Conservation (phyloP, 352 stramenopile genomes). For the Phytophthora niederhauseri region DNA sequence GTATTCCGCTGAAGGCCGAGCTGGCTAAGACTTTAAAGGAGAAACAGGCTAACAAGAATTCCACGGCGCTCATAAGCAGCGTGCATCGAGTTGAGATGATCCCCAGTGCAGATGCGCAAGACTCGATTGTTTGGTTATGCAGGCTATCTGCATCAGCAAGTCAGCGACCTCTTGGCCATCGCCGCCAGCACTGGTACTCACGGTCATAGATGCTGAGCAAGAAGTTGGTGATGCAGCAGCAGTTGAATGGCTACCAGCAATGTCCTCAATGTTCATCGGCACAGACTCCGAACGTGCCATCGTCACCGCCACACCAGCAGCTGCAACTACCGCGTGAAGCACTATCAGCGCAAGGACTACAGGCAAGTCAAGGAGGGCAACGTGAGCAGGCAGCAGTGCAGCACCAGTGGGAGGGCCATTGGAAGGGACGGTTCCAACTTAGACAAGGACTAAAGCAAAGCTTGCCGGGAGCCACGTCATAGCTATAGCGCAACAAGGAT, state of each 20-base stretch:
- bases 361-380: not conserved
- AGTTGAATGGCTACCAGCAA: not conserved
- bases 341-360: not conserved
- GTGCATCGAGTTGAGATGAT: not conserved
- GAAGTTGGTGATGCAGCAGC: not conserved
- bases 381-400: not conserved
- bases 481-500: not conserved
- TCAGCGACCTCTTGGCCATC: not conserved
- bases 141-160: not conserved
- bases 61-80: not conserved
- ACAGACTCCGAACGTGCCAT: not conserved
- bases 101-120: not conserved
- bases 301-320: not conserved
- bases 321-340: not conserved
- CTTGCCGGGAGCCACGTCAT: not conserved
- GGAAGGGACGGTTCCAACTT: not conserved
- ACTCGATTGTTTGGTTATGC: not conserved
- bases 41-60: not conserved
- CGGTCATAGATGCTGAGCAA: not conserved
- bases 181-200: not conserved
- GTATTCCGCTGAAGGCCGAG: not conserved
- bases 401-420: slow-evolving; percentile 10
- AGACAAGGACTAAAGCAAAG: slow-evolving; percentile 9
- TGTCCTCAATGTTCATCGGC: slow-evolving; percentile 1
- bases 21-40: not conserved